Conservation (phyloP, 2,329 filamentous ascomycete genomes). For the Triangularia setosa region DNA sequence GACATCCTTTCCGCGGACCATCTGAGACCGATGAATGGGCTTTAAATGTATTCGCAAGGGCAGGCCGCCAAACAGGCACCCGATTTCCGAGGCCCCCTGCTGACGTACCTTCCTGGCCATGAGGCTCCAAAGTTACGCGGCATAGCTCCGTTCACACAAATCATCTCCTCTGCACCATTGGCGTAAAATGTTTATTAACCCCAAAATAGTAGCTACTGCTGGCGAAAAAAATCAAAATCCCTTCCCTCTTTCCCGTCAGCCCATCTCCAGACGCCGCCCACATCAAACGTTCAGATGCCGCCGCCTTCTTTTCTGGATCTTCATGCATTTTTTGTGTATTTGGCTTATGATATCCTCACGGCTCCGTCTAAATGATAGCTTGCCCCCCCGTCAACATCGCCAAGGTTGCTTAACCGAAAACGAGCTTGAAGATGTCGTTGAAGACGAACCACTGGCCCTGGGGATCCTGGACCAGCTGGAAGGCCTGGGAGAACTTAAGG, state of each 20-base stretch:
- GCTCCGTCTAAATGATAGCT: neutral
- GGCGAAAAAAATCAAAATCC: neutral
- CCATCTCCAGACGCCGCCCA: neutral
- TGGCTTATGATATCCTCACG: neutral
- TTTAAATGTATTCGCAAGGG: neutral
- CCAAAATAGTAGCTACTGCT: neutral
- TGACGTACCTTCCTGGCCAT: neutral
- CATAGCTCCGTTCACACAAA: neutral
- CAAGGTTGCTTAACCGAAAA: slow-evolving; percentile 35
- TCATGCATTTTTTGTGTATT: neutral
- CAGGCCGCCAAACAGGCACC: neutral
- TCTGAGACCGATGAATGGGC: neutral
- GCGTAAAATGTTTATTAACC: neutral
- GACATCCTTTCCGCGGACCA: neutral
- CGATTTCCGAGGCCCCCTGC: neutral
- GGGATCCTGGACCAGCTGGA: slow-evolving; percentile 73
- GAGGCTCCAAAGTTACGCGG: neutral
- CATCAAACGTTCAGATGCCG: neutral
- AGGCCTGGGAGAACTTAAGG: slow-evolving; percentile 87
- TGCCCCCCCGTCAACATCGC: neutral
- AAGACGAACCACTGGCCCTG: slow-evolving; percentile 74
- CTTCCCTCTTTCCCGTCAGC: neutral
- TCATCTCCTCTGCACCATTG: neutral
- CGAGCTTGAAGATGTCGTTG: slow-evolving; percentile 93
- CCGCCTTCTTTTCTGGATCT: neutral